Conservation (phyloP, 768 basidiomycete genomes). For the Artomyces pyxidatus region DNA sequence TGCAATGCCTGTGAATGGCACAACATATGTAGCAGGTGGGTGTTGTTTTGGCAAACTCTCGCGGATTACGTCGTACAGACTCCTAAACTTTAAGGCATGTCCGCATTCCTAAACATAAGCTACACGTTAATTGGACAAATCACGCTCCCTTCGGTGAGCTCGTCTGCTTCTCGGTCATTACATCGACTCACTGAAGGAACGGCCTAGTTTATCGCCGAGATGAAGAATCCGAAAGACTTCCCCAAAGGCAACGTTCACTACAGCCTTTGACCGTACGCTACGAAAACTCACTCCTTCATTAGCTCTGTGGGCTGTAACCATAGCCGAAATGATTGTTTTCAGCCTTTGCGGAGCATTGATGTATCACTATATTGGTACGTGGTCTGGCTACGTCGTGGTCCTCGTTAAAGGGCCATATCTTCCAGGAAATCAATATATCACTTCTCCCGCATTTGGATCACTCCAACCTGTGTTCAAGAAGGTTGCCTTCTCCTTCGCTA, state of each 20-base stretch:
- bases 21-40: slow-evolving; percentile 31
- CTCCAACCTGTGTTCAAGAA: slow-evolving; percentile 30
- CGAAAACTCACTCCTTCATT: neutral
- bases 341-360: slow-evolving; percentile 36
- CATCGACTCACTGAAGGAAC: too few species aligned
- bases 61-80: neutral
- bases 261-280: neutral
- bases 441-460: slow-evolving; percentile 36
- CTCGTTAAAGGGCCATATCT: neutral
- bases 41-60: neutral
- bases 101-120: slow-evolving; percentile 38
- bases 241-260: slow-evolving; percentile 29
- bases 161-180: neutral
- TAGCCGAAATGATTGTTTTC: slow-evolving; percentile 34
- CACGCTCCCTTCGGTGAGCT: slow-evolving; percentile 29
- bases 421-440: slow-evolving; percentile 36
- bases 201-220: slow-evolving; percentile 37
- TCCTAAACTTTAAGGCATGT: slow-evolving; percentile 26
- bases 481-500: slow-evolving; percentile 37
- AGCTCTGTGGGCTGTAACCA: slow-evolving; percentile 37
- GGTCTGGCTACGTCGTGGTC: neutral
- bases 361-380: slow-evolving; percentile 30
- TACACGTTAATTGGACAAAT: slow-evolving; percentile 40
- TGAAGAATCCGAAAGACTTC: slow-evolving; percentile 40
- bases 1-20: slow-evolving; percentile 28